Evolutionary conservation across 495 filamentous ascomycete species (phyloP).

Genomic region (Cercophora newfieldiana): DNA sequence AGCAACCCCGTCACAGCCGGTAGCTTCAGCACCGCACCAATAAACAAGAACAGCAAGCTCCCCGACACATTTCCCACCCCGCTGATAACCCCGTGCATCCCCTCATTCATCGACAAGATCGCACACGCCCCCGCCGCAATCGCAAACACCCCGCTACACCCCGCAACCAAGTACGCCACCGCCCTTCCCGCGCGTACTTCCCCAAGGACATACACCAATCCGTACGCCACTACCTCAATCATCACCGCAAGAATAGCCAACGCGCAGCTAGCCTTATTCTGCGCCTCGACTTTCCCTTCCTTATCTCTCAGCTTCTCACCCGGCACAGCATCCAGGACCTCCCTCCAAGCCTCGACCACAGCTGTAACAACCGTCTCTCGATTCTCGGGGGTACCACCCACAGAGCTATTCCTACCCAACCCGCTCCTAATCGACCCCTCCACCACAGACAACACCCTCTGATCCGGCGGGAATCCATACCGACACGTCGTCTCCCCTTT

Average conservation of each 20-base stretch:
- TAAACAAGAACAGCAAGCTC: constrained; percentile 7
- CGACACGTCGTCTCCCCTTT: background rate
- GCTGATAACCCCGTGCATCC: constrained; percentile 2
- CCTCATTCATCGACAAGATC: constrained; percentile 7
- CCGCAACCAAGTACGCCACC: background rate
- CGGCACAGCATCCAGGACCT: background rate
- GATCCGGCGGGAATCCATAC: background rate
- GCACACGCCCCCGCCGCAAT: background rate
- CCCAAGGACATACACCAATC: background rate
- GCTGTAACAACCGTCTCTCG: background rate
- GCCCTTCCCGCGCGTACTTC: background rate
- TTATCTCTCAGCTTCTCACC: background rate
- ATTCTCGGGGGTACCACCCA: background rate
- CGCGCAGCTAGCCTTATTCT: background rate
- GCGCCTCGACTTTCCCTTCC: background rate
- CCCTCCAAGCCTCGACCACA: background rate
- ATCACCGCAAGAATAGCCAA: background rate
- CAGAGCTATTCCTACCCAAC: background rate
- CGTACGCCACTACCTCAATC: too few relatives aligned
- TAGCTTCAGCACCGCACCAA: background rate
- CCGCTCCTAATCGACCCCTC: background rate
- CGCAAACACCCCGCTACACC: background rate
- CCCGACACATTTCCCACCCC: background rate
- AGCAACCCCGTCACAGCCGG: background rate
- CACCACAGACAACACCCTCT: background rate